Conservation (phyloP, 306 rosid species). For the Ceratonia siliqua region DNA sequence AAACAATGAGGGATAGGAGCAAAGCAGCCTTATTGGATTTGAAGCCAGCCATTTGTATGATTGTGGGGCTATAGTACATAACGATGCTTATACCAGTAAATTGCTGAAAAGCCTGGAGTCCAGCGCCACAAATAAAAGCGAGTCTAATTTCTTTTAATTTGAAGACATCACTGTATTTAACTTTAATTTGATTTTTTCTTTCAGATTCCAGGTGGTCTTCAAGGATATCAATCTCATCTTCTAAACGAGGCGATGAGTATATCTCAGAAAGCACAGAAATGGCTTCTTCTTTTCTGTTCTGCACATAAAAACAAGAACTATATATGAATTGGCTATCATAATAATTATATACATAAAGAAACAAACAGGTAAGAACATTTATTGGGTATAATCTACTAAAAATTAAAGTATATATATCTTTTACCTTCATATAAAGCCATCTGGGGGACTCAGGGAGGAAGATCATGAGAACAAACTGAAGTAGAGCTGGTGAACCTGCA, state of each 20-base stretch:
- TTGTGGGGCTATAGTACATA: no score
- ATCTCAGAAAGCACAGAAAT: conserved; percentile 56
- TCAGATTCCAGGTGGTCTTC: conserved; percentile 50
- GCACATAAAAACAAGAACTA: conserved; percentile 15
- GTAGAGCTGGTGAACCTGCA: conserved; percentile 63
- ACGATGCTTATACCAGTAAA: conserved; percentile 67
- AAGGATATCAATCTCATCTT: conserved; percentile 51
- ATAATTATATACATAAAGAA: no score
- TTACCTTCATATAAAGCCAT: conserved; percentile 56
- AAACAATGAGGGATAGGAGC: conserved; percentile 52
- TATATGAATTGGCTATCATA: no score
- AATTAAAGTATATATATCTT: no score
- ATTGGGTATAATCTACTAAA: no score
- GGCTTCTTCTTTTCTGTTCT: conserved; percentile 46
- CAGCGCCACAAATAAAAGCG: conserved; percentile 64
- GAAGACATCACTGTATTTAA: conserved; percentile 48
- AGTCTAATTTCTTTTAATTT: conserved; percentile 55
- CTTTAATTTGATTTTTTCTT: conserved; percentile 32
- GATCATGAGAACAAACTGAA: conserved; percentile 61
- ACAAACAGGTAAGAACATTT: no score
- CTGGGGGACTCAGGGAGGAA: conserved; percentile 80
- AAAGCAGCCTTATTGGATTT: conserved; percentile 51
- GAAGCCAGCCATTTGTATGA: conserved; percentile 70
- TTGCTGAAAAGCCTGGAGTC: conserved; percentile 72
- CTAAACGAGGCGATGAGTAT: conserved; percentile 49